Conservation (phyloP, 2,329 filamentous ascomycete species). For the Zymoseptoria tritici region DNA sequence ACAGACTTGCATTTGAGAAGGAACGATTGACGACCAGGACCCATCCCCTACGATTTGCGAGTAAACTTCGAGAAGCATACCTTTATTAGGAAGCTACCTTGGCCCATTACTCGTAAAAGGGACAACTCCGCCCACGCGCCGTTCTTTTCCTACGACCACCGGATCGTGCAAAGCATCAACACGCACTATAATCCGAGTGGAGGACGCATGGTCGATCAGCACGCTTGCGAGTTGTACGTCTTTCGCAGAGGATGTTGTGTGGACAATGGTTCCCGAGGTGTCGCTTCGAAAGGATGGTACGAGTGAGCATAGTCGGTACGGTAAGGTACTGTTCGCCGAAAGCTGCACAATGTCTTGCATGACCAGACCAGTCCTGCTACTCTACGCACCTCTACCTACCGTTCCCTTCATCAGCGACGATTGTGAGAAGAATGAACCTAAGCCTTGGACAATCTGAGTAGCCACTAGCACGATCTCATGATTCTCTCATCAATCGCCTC, state of each 20-base stretch:
- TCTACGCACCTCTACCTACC: background rate
- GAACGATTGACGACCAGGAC: background rate
- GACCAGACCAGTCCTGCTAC: background rate
- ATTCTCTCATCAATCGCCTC: constrained; percentile 1
- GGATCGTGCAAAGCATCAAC: background rate
- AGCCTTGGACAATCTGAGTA: background rate
- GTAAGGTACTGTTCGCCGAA: background rate
- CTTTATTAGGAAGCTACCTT: background rate
- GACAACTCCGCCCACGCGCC: background rate
- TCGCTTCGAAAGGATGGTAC: background rate
- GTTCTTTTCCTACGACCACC: background rate
- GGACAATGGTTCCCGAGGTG: background rate
- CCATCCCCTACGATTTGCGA: background rate
- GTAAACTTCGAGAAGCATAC: background rate
- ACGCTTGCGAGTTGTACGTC: background rate
- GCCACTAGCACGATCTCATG: background rate
- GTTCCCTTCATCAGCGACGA: background rate
- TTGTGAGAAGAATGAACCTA: background rate
- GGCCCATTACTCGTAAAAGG: background rate
- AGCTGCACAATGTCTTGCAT: background rate
- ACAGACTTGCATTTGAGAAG: background rate
- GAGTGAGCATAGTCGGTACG: background rate
- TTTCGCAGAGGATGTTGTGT: background rate
- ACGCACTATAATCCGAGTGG: background rate
- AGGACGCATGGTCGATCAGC: background rate